Evolutionary conservation across 225 moss, liverwort and hornwort species (phyloP), one percentile per base, ranked within the genome.

Genomic region (Polytrichum formosum): DNA sequence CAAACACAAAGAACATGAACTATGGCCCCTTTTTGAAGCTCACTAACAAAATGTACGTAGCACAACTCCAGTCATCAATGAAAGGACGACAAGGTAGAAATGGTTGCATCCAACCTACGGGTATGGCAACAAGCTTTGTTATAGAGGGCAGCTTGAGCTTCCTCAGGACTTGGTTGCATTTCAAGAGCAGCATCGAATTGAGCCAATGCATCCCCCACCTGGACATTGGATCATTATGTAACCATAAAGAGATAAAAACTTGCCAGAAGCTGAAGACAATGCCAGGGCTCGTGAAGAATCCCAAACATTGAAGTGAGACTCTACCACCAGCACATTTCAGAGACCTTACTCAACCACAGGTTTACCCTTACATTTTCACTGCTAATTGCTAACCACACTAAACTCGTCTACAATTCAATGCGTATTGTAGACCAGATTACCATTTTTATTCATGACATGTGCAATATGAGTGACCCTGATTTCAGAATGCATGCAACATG

Each of bases 41-140:
- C 46, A 16, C 46, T 46, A 46, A 16, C 46, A 46, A 46, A 46
- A 46, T 46, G 16, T 4, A 46, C 16, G 13, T 46, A 46, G 46
- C 46, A 16, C 46, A 46, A 46, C 46, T 46, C 46, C 16, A 46
- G 46, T 46, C 46, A 46, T 46, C 10, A 16, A 4, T 13, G 46
- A 46, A 46, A 46, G 46, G 46, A 16, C 10, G 16, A 46, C 46
- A 35, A 35, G 46, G 46, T 16, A 46, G 13, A 22, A 71, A 71
- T 62, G 29, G 13, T 22, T 35, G 70, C 4, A 56, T 23, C 59
- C 9, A 37, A 93, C 97, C 92, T 94, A 72, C 78, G 84, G 64
- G 86, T 88, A 90, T 94, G 92, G 82, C 97, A 97, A 65, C 97
- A 97, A 78, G 97, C 97, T 82, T 94, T 97, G 83, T 97, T 97